Base-by-base conservation (phyloP, 2,329 filamentous ascomycete species). In the Pseudocercospora musae region DNA sequence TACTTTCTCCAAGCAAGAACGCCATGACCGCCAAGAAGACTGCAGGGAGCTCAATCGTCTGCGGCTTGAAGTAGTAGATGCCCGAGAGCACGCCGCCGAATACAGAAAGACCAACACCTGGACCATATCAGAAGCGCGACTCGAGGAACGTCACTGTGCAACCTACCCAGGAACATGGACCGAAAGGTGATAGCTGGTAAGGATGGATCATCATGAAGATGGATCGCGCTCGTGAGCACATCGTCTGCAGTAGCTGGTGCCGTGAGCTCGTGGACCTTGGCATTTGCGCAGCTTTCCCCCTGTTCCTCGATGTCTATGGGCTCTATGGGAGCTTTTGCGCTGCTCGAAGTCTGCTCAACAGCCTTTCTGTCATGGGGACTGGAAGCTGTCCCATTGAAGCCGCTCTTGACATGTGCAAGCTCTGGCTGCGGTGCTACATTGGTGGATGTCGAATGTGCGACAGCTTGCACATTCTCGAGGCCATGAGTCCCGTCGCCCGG, bases 31-130 rank as follows among this genome's bases (percentile, higher is more conserved):
- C 50, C 11, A 54, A 7, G n/a, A 54, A 37, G 11, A 54, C 50
- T 10, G 50, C 23, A 2, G 50, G 50, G 11, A 54, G 50, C 13
- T 11, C 27, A 21, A 54, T 37, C 6, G 50, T 31, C 29, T 54
- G 50, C 23, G 50, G 50, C 31, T 54, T 54, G 50, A 54, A 54
- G 50, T 54, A 54, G 50, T 54, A 54, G 27, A 54, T 54, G 50
- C 50, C 50, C 4, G 50, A 54, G 50, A 54, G 50, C 2, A 54
- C 50, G 50, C 50, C 50, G 11, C 50, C 50, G 27, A 54, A 54
- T n/a, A 54, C 33, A 1, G 50, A 54, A 10, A 54, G 50, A 1
- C 50, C 50, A 4, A 54, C 50, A 7, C 50, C 50, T 54, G 9
- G 1, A 7, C 1, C 13, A 6, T 10, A 9, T 54, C 29, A 33